A percentile compares a stretch with the other conserved stretches of the same genome.
Conservation (phyloP, 208 protist genomes). For the Leishmania lainsoni region DNA sequence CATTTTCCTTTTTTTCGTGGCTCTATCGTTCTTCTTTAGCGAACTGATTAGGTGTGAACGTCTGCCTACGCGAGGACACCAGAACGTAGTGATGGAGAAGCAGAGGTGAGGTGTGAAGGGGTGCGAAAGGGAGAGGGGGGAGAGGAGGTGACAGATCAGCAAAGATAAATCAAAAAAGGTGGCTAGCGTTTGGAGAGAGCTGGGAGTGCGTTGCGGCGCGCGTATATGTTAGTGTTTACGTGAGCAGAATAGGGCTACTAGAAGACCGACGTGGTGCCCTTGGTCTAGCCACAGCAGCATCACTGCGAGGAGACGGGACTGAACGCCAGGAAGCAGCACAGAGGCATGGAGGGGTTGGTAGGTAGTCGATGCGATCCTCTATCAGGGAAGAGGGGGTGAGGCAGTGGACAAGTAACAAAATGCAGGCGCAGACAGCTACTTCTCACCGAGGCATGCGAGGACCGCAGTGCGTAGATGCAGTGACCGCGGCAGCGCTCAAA, state of each 20-base stretch:
- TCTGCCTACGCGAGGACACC: not conserved
- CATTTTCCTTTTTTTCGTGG: constrained; percentile 7
- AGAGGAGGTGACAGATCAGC: not conserved
- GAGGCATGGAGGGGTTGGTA: not conserved
- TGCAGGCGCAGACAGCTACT: not conserved
- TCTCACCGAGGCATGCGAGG: not conserved
- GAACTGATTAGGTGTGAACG: not conserved
- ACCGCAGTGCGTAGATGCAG: not conserved
- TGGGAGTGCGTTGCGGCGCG: not conserved
- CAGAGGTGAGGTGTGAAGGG: not conserved
- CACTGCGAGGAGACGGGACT: not conserved
- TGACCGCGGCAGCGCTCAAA: not conserved
- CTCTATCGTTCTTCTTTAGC: not conserved
- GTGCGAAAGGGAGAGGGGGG: not conserved
- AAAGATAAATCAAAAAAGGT: not conserved
- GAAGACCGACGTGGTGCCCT: not conserved
- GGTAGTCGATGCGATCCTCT: not conserved
- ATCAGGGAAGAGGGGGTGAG: not conserved
- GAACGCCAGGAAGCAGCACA: not conserved
- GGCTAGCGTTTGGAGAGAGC: not conserved
- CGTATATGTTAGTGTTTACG: not conserved
- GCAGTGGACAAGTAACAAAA: not conserved
- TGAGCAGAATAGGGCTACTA: not conserved
- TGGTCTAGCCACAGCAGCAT: not conserved
- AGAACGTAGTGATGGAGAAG: not conserved